A percentile compares a stretch with the other conserved stretches of the same genome.
These are phyloP conservation scores for Coemansia asiatica DNA, from an alignment of 192 early-diverging fungal species.

Conservation along the genomic window DNA sequence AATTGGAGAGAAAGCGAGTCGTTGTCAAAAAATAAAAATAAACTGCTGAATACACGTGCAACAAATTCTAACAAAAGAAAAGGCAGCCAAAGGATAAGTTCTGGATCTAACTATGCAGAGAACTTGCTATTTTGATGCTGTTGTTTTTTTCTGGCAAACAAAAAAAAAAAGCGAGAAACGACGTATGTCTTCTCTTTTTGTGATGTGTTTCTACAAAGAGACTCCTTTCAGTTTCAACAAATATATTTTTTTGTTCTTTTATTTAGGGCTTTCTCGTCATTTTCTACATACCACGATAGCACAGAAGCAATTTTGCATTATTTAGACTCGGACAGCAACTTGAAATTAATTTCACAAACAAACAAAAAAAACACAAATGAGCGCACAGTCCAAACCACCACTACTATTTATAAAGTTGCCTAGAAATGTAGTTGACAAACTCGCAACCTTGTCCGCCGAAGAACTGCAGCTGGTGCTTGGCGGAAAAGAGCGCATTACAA, in stretches of 20 bases:
- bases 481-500: constrained; percentile 44
- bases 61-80: not conserved
- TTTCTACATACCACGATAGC: not conserved
- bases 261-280: not conserved
- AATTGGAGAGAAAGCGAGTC: too few relatives aligned
- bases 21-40: too few relatives aligned
- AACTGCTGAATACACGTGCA: not conserved
- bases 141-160: too few relatives aligned
- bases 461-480: constrained; percentile 33
- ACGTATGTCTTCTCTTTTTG: too few relatives aligned
- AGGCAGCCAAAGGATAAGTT: too few relatives aligned
- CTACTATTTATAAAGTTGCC: constrained; percentile 40
- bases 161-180: too few relatives aligned
- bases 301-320: not conserved
- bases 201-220: too few relatives aligned
- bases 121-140: too few relatives aligned
- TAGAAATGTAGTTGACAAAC: constrained; percentile 35
- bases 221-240: not conserved
- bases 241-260: not conserved
- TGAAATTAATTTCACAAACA: too few relatives aligned
- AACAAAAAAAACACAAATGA: constrained; percentile 14
- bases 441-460: constrained; percentile 19
- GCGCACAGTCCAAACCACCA: constrained; percentile 19
- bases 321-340: not conserved
- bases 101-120: too few relatives aligned